A percentile compares a stretch with the other conserved stretches of the same genome.
These are phyloP conservation scores for Phytopythium sindhum DNA, from an alignment of 352 stramenopile genomes.

Conservation along the genomic window DNA sequence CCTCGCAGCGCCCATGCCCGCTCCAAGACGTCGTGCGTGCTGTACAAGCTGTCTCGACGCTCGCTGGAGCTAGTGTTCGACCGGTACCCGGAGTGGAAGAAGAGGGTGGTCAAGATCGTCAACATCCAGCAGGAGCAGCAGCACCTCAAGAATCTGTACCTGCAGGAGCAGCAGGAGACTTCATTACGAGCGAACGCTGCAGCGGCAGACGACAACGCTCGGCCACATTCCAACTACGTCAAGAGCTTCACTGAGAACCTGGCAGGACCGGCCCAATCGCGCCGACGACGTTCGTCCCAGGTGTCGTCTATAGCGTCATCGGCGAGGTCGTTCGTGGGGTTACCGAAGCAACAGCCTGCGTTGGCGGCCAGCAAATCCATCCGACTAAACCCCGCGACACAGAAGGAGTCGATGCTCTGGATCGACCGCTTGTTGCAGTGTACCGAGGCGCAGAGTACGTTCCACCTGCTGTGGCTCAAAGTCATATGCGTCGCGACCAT, in stretches of 20 bases:
- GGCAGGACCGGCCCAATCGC: not conserved
- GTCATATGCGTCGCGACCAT: conserved; percentile 26
- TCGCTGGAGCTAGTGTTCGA: conserved; percentile 63
- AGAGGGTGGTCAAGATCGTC: conserved; percentile 49
- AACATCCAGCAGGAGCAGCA: conserved; percentile 52
- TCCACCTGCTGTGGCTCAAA: conserved; percentile 39
- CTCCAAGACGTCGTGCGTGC: conserved; percentile 50
- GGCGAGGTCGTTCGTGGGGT: not conserved
- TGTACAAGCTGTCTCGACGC: conserved; percentile 45
- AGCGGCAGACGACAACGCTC: not conserved
- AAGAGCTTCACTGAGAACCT: conserved; percentile 9
- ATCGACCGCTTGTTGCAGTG: conserved; percentile 44
- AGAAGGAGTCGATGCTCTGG: conserved; percentile 29
- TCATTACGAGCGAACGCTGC: not conserved
- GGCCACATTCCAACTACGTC: not conserved
- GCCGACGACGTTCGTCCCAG: not conserved
- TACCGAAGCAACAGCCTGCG: not conserved
- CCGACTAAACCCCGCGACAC: not conserved
- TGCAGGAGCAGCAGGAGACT: conserved; percentile 58
- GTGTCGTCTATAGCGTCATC: not conserved
- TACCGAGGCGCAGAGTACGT: conserved; percentile 37
- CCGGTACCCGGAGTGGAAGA: conserved; percentile 61
- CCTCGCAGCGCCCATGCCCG: conserved; percentile 40
- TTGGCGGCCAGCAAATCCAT: not conserved
- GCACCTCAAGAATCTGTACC: conserved; percentile 50